A percentile compares a stretch with the other conserved stretches of the same genome.
Conservation (phyloP, 1,284 basidiomycete genomes). For the Psilocybe mexicana region DNA sequence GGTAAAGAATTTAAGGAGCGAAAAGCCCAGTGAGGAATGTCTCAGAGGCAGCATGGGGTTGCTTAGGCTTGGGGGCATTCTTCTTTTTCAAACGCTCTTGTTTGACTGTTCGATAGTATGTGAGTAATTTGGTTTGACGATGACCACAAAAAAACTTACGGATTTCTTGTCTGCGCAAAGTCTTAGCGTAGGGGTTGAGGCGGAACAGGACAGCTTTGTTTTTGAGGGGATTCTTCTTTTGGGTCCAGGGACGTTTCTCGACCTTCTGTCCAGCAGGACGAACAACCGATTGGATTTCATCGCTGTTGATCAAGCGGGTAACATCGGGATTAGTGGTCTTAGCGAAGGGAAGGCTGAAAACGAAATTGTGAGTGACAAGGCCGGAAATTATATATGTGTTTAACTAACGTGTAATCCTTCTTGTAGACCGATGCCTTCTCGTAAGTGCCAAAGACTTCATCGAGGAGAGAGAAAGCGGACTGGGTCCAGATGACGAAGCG, state of each 20-base stretch:
- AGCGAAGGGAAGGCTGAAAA: slow-evolving; percentile 78
- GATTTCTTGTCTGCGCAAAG: slow-evolving; percentile 84
- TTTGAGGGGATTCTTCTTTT: slow-evolving; percentile 98
- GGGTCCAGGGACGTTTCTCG: slow-evolving; percentile 95
- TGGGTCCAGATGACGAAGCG: slow-evolving; percentile 99
- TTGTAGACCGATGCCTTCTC: slow-evolving; percentile 86
- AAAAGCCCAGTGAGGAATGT: slow-evolving; percentile 87
- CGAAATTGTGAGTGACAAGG: not conserved
- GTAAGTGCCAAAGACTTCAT: slow-evolving; percentile 93
- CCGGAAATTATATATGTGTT: not conserved
- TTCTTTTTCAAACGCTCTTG: slow-evolving; percentile 77
- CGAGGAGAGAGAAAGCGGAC: slow-evolving; percentile 89
- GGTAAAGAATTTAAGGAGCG: slow-evolving; percentile 60
- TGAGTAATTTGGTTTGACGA: not conserved
- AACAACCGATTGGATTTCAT: slow-evolving; percentile 94
- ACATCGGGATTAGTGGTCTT: slow-evolving; percentile 99
- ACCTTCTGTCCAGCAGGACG: slow-evolving; percentile 81
- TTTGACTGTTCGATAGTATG: slow-evolving; percentile 51
- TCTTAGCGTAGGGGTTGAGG: slow-evolving; percentile 99
- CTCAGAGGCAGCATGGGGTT: slow-evolving; percentile 71
- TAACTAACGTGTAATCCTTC: slow-evolving; percentile 85
- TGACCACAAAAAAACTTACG: slow-evolving; percentile 69
- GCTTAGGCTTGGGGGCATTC: slow-evolving; percentile 63
- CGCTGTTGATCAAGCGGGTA: slow-evolving; percentile 97
- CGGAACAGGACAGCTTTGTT: slow-evolving; percentile 98